Evolutionary conservation across 495 filamentous ascomycete species (phyloP), one percentile per base, ranked within the genome.

Genomic region (Clohesyomyces aquaticus): DNA sequence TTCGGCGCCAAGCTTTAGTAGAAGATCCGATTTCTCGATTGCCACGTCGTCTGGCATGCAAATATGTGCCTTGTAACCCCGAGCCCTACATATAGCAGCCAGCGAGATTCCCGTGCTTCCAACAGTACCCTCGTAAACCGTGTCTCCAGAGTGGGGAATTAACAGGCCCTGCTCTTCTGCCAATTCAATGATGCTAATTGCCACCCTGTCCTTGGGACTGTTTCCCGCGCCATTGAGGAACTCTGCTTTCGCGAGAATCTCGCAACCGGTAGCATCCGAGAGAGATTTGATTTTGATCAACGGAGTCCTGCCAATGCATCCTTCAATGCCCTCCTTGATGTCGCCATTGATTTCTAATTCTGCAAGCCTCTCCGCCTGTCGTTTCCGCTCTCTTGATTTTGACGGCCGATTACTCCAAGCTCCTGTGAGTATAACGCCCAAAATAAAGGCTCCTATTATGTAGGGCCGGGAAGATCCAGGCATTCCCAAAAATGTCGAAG

Each of bases 11-110:
- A 99, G 86, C 71, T 93, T 91, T 64, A 88, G 83, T 14, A 99
- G 86, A 21, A 98, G 83, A 61, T 89, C 84, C 10, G 89, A 91
- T 70, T 99, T 99, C 75, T 98, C 94, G 53, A 79, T 79, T 53
- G 87, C 85, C 77, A 96, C 90, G 80, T 99, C 94, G 70, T 89
- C 84, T 35, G 94, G 95, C 91, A 99, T 96, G 80, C 91, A 96
- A 66, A 99, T 99, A 74, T 98, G 88, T 4, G 92, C 91, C 42
- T 88, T 80, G 74, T 97, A 98, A 18, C 95, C 95, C 66, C 87
- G 84, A 19, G 94, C 93, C 64, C 92, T 82, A 38, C 90, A 91
- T 48, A 99, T 81, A 1, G 89, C 88, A 2, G 95, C 95, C 21
- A 99, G 80, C 3, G 94, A 97, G 63, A 98, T 96, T 28, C 67